These are phyloP conservation scores for Polygonum aviculare DNA, from an alignment of 148 eudicot species.

Conservation along the genomic window DNA sequence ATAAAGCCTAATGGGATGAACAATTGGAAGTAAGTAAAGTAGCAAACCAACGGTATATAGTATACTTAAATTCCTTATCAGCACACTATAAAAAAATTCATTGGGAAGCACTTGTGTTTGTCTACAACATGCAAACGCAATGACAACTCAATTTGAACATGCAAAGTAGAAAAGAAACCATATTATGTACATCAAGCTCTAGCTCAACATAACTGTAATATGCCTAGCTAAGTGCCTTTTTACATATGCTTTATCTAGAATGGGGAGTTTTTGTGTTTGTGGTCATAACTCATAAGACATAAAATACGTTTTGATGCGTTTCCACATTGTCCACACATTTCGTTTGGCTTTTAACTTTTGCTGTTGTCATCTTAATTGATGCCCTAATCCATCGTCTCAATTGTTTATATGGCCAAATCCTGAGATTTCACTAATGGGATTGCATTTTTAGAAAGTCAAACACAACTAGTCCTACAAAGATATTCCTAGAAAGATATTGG, in stretches of 20 bases:
- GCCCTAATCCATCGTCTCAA: conserved; percentile 1
- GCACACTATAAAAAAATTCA: no score
- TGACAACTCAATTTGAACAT: not conserved
- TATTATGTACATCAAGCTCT: not conserved
- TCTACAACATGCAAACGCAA: no score
- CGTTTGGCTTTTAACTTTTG: not conserved
- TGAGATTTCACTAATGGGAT: not conserved
- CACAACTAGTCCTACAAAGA: not conserved
- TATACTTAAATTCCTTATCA: no score
- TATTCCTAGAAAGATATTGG: not conserved
- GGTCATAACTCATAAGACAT: not conserved
- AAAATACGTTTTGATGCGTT: not conserved
- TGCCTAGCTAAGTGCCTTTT: not conserved
- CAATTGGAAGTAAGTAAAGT: no score
- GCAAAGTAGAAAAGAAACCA: not conserved
- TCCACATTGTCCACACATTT: not conserved
- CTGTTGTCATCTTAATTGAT: not conserved
- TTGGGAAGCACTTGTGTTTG: no score
- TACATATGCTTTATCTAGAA: not conserved
- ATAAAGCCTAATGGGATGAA: no score
- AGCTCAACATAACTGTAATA: not conserved
- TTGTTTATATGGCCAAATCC: not conserved
- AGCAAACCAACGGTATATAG: no score
- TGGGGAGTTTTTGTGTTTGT: not conserved
- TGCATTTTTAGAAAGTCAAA: conserved; percentile 3